Evolutionary conservation across 2,329 filamentous ascomycete species (phyloP), one percentile per base, ranked within the genome.

Genomic region (Verticillium isaacii): DNA sequence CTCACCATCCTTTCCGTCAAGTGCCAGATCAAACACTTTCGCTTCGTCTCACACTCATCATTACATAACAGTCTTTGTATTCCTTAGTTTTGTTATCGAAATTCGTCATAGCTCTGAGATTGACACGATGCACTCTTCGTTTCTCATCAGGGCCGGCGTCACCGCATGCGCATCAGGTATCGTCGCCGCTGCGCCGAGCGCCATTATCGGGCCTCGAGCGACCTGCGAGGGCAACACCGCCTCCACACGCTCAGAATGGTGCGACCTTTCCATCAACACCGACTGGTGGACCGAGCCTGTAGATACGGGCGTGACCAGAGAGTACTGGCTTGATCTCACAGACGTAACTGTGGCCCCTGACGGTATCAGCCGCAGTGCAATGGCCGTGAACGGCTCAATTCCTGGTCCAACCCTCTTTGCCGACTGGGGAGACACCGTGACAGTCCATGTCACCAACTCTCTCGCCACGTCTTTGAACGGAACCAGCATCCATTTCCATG

Each of bases 401-500:
- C 87, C 87, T 0, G 87, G 87, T 0, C 87, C 87, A 0, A 78
- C 78, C 0, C 79, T 89, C 45, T 74, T 79, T 55, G 84, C 81
- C 5, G 77, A 84, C 65, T 85, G 81, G 80, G 80, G 72, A 32
- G 77, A 80, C 61, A 74, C 65, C 36, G 74, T 88, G 5, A 69
- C 73, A n/a, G 72, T 86, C 14, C 82, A 82, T 59, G 80, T 89
- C 7, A 82, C 74, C 37, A 89, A 88, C 69, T 69, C 69, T 1
- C 62, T 79, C 39, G 55, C 64, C 67, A 76, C 56, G 60, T 80
- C 73, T 73, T 74, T 59, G 9, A 89, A 89, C 64, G 85, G 85
- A 36, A 88, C 85, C 8, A 79, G 79, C 9, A 82, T 89, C 19
- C 87, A 89, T 68, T 89, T 80, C 74, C 86, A 89, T 67, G 87